A percentile compares a stretch with the other conserved stretches of the same genome.
These are phyloP conservation scores for Malus asiatica DNA, from an alignment of 306 rosid genomes.

Conservation along the genomic window DNA sequence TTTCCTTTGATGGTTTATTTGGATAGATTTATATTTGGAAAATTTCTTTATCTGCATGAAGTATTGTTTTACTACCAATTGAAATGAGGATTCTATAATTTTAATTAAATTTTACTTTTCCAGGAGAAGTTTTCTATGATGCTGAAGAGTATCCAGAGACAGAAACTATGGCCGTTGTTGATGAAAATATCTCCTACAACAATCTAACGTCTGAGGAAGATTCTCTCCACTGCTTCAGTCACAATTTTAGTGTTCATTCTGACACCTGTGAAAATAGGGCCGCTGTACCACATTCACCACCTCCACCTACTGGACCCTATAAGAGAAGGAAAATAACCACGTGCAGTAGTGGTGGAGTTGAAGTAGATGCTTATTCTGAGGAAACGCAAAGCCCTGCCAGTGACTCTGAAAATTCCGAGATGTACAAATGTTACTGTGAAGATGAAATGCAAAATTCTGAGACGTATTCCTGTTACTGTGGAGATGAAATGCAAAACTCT, in stretches of 20 bases:
- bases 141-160: conserved; percentile 44
- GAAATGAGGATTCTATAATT: conserved; percentile 19
- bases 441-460: conserved; percentile 13
- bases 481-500: background rate
- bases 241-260: conserved; percentile 26
- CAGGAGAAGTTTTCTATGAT: conserved; percentile 81
- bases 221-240: conserved; percentile 21
- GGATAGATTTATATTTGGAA: background rate
- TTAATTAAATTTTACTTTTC: conserved; percentile 16
- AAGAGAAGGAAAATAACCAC: conserved; percentile 66
- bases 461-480: background rate
- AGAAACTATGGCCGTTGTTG: conserved; percentile 28
- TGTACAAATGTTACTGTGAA: conserved; percentile 52
- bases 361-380: conserved; percentile 30
- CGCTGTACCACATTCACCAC: conserved; percentile 49
- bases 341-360: conserved; percentile 24
- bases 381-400: conserved; percentile 12
- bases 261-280: conserved; percentile 17
- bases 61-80: conserved; percentile 2
- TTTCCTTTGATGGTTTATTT: background rate
- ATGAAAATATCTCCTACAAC: conserved; percentile 22
- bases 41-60: background rate
- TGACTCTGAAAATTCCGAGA: conserved; percentile 38
- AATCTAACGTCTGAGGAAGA: conserved; percentile 26
- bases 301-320: conserved; percentile 63